Percentiles rank a stretch among this genome's conserved stretches.
Conservation (phyloP, 2,329 filamentous ascomycete genomes). For the Elsinoe perseae region DNA sequence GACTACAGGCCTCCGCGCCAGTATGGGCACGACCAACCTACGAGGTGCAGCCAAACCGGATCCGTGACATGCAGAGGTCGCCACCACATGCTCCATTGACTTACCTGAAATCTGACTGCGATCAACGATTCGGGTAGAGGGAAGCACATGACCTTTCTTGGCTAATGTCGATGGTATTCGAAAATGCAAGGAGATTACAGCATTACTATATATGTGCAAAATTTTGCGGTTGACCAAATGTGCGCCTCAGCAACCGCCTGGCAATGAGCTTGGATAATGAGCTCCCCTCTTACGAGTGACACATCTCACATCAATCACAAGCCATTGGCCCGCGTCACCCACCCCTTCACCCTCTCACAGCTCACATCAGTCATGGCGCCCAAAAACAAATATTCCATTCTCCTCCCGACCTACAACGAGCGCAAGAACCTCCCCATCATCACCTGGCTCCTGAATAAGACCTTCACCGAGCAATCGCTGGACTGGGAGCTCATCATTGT, state of each 20-base stretch:
- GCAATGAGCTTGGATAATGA: neutral
- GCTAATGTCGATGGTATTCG: too few species aligned
- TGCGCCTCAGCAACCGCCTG: constrained; percentile 10
- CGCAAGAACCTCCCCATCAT: constrained; percentile 94
- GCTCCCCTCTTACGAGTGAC: constrained; percentile 25
- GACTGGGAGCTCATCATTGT: constrained; percentile 98
- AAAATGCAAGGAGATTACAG: too few species aligned
- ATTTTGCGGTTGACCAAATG: constrained; percentile 5
- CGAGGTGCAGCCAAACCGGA: too few species aligned
- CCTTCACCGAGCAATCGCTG: constrained; percentile 82
- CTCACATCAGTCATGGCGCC: constrained; percentile 27
- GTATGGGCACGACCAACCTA: too few species aligned
- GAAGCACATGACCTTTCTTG: too few species aligned
- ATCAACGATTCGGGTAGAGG: too few species aligned
- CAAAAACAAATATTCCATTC: constrained; percentile 86
- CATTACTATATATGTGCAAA: too few species aligned
- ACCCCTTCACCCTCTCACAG: neutral
- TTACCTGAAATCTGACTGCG: too few species aligned
- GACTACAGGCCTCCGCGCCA: too few species aligned
- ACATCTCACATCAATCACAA: neutral
- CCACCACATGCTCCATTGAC: too few species aligned
- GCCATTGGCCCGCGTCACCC: neutral
- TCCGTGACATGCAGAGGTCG: too few species aligned
- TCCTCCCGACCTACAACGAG: constrained; percentile 98
- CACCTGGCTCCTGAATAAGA: constrained; percentile 85